Base-by-base conservation (phyloP, 805 yeast genomes). In the Kodamaea kakaduensis region DNA sequence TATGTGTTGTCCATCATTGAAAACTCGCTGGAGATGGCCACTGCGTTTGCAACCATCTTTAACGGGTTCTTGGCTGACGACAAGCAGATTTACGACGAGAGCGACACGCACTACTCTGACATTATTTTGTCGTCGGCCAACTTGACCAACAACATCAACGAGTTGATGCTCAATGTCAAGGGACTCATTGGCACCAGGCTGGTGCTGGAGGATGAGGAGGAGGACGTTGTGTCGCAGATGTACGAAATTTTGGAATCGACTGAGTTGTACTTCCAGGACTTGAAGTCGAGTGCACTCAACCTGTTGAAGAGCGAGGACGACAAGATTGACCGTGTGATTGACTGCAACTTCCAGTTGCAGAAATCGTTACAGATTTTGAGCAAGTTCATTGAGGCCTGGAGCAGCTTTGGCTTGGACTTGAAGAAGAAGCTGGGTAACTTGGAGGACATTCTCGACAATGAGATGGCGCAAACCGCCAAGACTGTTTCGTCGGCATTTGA, bases 61-160 rank as follows among this genome's bases (percentile, higher is more conserved):
- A 84, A 81, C 53, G 71, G 76, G 34, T 81, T 75, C 50, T 65
- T 86, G 34, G 88, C 83, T 4, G 95, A 84, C 52, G 94, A 90
- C 5, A 77, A 76, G 34, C 67, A 71, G 34, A 45, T 58, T 6
- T 58, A 59, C 25, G 51, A 56, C 19, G 59, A 61, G 29, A 59
- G 58, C 6, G 62, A 61, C 25, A 73, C 78, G 18, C 84, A 78
- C 41, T 85, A 80, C 46, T 69, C 78, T 3, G 67, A 69, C 19
- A 72, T 82, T 17, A 79, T 86, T 43, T 72, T 74, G 44, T 67
- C 82, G 0, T 72, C 82, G 32, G 76, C 82, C 2, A 73, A 71
- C 32, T 78, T 85, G 37, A 69, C 90, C 1, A 62, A 78, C 14
- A 63, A 84, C 2, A 61, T 81, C 26, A 58, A 75, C 27, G 90